phyloP scores from a whole-genome alignment of 768 basidiomycete species.

The Leccinum fibrillosum region DNA sequence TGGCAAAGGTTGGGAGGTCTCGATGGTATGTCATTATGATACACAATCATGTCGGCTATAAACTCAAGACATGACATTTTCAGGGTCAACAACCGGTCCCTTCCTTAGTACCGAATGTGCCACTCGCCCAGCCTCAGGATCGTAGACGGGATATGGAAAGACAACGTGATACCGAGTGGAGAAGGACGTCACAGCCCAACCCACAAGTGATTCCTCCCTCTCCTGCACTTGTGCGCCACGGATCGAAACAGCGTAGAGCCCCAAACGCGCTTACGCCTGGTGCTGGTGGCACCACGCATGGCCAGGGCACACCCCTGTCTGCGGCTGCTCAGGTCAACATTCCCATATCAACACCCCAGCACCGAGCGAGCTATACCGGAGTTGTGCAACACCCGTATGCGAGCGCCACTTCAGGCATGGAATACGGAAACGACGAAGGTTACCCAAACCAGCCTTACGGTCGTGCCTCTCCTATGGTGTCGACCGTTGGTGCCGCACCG shows the following conservation, averaged over 20 bases:
- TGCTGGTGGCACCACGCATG: slow-evolving; percentile 38
- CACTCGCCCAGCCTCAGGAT: slow-evolving; percentile 48
- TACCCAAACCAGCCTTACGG: slow-evolving; percentile 65
- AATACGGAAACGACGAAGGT: slow-evolving; percentile 58
- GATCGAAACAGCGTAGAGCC: slow-evolving; percentile 67
- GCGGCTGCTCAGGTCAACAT: slow-evolving; percentile 73
- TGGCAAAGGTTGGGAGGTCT: slow-evolving; percentile 93
- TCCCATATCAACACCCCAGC: slow-evolving; percentile 54
- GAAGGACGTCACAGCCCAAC: slow-evolving; percentile 56
- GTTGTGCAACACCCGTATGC: slow-evolving; percentile 69
- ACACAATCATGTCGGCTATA: neutral
- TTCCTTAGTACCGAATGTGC: slow-evolving; percentile 59
- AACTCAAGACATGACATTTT: slow-evolving; percentile 9
- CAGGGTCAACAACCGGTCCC: slow-evolving; percentile 66
- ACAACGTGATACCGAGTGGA: slow-evolving; percentile 57
- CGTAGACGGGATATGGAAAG: slow-evolving; percentile 53
- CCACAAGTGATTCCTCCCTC: slow-evolving; percentile 66
- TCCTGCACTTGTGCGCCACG: slow-evolving; percentile 73
- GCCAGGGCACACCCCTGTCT: slow-evolving; percentile 68
- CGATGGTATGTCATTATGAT: slow-evolving; percentile 50
- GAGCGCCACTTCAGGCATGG: slow-evolving; percentile 54
- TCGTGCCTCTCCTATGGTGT: slow-evolving; percentile 81
- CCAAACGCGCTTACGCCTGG: slow-evolving; percentile 60
- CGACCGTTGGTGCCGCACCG: slow-evolving; percentile 62
- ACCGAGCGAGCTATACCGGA: slow-evolving; percentile 41